Base-by-base conservation (phyloP, 495 filamentous ascomycete genomes). In the Lophiotrema nucula region DNA sequence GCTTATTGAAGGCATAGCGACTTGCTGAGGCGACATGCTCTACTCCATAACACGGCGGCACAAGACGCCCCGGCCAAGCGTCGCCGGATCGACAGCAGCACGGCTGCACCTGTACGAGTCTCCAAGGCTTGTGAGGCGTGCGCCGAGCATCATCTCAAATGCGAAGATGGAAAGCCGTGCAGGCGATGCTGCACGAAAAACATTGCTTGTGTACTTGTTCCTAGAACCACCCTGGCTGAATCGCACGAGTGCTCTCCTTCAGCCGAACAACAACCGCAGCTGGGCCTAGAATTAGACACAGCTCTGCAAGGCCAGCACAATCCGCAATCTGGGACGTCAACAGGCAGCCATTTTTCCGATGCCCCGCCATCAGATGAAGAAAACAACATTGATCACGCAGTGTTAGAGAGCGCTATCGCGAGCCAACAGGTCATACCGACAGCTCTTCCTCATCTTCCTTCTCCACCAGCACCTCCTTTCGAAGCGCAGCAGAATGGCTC, bases 101-200 rank as follows among this genome's bases (percentile, higher is more conserved):
- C n/a, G n/a, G n/a, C n/a, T n/a, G n/a, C n/a, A 27, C 2, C 59
- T 53, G 22, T 48, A 44, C 33, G 66, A 5, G 67, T 69, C 1
- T 55, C 56, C 3, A 67, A 71, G 52, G 69, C 69, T 4, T 71
- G 69, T 28, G 65, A 68, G 47, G 65, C 69, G 1, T 71, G 69
- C 45, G 64, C 69, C 3, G 47, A 66, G 15, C 48, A 60, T 5
- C 67, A 71, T 48, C 51, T 71, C 26, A 62, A 61, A 37, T 71
- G 69, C 33, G 69, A 71, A 44, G 67, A 71, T 25, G 54, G 66
- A 33, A 69, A 69, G 53, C 67, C 69, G 4, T 71, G 69, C 49
- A 65, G 50, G 47, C 39, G 69, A 39, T 71, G 69, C 50, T 42
- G 33, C 13, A 69, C 62, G 46, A 71, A 68, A 35, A 39, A 51